Evolutionary conservation across 2,329 filamentous ascomycete species (phyloP).

Genomic region (Calonectria hongkongensis): DNA sequence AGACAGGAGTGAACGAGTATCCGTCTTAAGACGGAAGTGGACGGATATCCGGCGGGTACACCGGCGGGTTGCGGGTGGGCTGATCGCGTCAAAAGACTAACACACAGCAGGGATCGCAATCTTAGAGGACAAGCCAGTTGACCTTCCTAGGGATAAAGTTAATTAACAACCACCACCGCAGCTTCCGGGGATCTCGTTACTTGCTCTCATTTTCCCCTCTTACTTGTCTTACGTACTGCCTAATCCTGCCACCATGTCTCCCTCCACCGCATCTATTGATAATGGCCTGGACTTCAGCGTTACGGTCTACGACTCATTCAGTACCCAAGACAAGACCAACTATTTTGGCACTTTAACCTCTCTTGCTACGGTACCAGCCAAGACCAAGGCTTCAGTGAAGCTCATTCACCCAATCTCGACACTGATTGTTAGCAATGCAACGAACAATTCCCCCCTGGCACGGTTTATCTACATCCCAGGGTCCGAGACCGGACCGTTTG

Average conservation of each 20-base stretch:
- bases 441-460: not conserved
- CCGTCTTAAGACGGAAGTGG: not conserved
- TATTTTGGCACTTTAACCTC: slow-evolving; percentile 7
- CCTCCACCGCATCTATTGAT: not conserved
- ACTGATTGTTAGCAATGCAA: slow-evolving; percentile 6
- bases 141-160: not conserved
- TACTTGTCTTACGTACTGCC: not conserved
- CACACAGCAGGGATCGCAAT: not conserved
- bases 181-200: not conserved
- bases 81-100: not conserved
- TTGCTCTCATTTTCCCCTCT: not conserved
- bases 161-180: not conserved
- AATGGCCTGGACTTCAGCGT: slow-evolving; percentile 5
- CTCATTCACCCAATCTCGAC: not conserved
- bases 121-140: not conserved
- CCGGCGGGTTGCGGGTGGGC: not conserved
- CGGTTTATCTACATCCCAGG: not conserved
- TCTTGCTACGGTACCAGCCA: slow-evolving; percentile 1
- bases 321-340: slow-evolving; percentile 3
- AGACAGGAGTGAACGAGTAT: not conserved
- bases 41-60: not conserved
- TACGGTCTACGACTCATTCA: slow-evolving; percentile 11
- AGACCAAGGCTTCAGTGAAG: not conserved
- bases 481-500: not conserved
- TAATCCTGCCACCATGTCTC: not conserved